Evolutionary conservation across 352 stramenopile species (phyloP), one percentile per base, ranked within the genome.

Genomic region (Peronospora belbahrii): DNA sequence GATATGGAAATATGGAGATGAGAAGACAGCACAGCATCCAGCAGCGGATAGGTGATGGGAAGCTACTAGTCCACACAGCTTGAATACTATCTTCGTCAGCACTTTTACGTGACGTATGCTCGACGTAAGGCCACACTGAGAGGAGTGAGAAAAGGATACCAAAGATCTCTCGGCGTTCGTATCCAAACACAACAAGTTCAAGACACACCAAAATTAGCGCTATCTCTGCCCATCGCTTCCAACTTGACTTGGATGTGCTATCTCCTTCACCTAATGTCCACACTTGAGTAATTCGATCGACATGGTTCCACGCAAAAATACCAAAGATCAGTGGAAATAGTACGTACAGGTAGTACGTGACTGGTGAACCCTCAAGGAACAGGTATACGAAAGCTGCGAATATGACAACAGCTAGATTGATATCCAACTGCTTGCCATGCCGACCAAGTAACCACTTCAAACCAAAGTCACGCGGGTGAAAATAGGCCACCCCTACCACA

Each of bases 321-420:
- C 82, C 80, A 42, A 85, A 90, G 2, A 83, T 33, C 1, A 87
- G 48, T 1, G 77, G 73, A 49, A 88, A 94, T 13, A 65, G 20
- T 28, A 83, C 36, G 50, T 94, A 91, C 13, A 87, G 52, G 31
- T 84, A 89, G 39, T 94, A 94, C 25, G 74, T 89, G 7, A 54
- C 9, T n/a, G 82, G 76, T 13, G 75, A 80, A 30, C 60, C 59
- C 51, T 91, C 76, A 9, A 91, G 64, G 14, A 53, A 59, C 20
- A 88, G 52, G 32, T 77, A 88, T 14, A 61, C 51, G 8, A 80
- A 74, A 9, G 58, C 48, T 8, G 73, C 35, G 22, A 84, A 56
- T 10, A 49, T 6, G 4, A 52, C 19, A 18, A 54, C 33, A 2
- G 48, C 18, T 2, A 70, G 28, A 10, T 65, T 60, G 5, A 69